phyloP scores from a whole-genome alignment of 164 flowering plant genomes.

The Hamamelis virginiana region DNA sequence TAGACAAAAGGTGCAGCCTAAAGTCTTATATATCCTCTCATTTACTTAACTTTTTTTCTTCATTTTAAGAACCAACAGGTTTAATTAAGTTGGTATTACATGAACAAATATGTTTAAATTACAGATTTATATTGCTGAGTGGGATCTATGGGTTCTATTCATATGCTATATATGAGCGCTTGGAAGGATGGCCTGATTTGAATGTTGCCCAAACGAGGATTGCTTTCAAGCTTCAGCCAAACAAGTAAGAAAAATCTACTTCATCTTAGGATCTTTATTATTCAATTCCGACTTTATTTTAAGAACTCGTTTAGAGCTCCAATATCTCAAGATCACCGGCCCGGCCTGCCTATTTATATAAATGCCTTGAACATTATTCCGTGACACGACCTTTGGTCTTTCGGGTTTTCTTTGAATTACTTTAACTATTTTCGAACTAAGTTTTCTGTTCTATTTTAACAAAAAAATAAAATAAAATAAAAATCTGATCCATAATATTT shows the following conservation, averaged over 20 bases:
- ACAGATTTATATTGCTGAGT: slow-evolving; percentile 39
- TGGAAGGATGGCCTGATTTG: slow-evolving; percentile 38
- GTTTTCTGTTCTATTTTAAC: no score
- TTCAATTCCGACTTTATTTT: neutral
- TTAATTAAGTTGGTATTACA: neutral
- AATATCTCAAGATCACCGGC: no score
- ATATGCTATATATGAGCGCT: slow-evolving; percentile 44
- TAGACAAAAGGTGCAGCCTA: slow-evolving; percentile 46
- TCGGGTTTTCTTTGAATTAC: no score
- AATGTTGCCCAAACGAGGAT: slow-evolving; percentile 40
- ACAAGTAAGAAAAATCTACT: slow-evolving; percentile 36
- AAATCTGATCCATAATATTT: no score
- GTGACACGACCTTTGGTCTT: no score
- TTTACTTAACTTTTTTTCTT: neutral
- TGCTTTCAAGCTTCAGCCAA: slow-evolving; percentile 46
- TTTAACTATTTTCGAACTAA: no score
- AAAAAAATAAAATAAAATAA: no score
- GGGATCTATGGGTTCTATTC: slow-evolving; percentile 53
- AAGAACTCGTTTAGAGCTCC: no score
- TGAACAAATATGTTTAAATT: no score
- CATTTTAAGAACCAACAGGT: neutral
- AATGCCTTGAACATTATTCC: no score
- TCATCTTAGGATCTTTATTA: no score
- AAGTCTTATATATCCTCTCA: neutral
- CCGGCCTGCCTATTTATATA: no score